phyloP scores from a whole-genome alignment of 306 rosid species.

The Cicer pinnatifidum region DNA sequence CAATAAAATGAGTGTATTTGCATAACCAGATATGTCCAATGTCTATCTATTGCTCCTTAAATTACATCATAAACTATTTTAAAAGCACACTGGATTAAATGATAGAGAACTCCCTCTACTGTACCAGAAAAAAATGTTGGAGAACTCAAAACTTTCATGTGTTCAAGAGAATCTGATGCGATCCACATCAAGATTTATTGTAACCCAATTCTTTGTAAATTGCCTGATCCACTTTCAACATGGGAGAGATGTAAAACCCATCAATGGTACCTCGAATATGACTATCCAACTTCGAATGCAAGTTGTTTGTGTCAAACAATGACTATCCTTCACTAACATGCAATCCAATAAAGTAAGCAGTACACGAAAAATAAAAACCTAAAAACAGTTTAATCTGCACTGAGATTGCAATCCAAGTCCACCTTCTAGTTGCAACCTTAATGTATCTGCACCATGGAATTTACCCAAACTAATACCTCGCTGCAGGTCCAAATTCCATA shows the following conservation, averaged over 20 bases:
- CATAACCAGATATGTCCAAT: constrained; percentile 15
- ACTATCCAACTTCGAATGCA: constrained; percentile 33
- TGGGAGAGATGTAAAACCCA: neutral
- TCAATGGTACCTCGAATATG: neutral
- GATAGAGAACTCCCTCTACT: neutral
- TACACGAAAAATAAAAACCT: constrained; percentile 12
- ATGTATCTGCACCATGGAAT: neutral
- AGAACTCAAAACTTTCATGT: constrained; percentile 12
- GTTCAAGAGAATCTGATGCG: constrained; percentile 24
- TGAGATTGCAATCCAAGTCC: constrained; percentile 1
- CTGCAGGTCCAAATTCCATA: constrained; percentile 16
- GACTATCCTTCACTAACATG: constrained; percentile 22
- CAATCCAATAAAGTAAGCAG: constrained; percentile 11
- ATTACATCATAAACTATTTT: neutral
- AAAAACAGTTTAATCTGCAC: neutral
- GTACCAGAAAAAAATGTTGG: no score
- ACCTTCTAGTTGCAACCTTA: neutral
- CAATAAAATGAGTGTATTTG: neutral
- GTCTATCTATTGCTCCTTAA: constrained; percentile 29
- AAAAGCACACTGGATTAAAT: constrained; percentile 9
- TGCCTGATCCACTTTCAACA: constrained; percentile 22
- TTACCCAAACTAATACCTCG: neutral
- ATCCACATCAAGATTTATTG: constrained; percentile 26
- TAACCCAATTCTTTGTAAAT: constrained; percentile 21
- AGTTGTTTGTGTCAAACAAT: neutral